Percentiles rank a stretch among this genome's conserved stretches.
phyloP scores from a whole-genome alignment of 768 basidiomycete genomes.

The Piloderma croceum region DNA sequence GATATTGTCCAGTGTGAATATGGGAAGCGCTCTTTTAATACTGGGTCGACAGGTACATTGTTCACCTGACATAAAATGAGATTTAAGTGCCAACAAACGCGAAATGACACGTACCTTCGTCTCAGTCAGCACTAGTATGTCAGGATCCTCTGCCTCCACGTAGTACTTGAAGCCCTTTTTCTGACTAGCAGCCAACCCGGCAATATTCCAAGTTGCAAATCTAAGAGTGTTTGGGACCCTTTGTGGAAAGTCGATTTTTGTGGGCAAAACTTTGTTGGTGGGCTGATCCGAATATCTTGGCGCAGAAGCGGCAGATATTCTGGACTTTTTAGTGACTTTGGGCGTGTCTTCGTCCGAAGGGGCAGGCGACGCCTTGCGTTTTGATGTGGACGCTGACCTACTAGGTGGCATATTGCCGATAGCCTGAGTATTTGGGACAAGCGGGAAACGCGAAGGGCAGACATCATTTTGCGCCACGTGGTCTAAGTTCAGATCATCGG shows the following conservation, averaged over 20 bases:
- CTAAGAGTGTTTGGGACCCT: slow-evolving; percentile 43
- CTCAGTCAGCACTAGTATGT: slow-evolving; percentile 79
- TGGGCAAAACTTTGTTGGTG: slow-evolving; percentile 70
- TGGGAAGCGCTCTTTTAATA: slow-evolving; percentile 54
- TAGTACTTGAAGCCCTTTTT: slow-evolving; percentile 87
- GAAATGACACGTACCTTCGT: slow-evolving; percentile 55
- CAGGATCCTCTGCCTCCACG: slow-evolving; percentile 81
- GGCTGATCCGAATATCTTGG: too few species aligned
- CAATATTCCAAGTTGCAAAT: slow-evolving; percentile 76
- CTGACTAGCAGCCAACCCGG: slow-evolving; percentile 65
- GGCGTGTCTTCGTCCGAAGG: slow-evolving; percentile 17
- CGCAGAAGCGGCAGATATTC: too few species aligned
- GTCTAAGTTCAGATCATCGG: too few species aligned
- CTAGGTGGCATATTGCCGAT: too few species aligned
- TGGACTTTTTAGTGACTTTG: slow-evolving; percentile 23
- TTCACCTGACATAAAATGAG: slow-evolving; percentile 50
- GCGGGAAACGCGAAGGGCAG: too few species aligned
- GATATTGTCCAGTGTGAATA: slow-evolving; percentile 74
- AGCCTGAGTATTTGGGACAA: too few species aligned
- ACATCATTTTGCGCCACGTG: too few species aligned
- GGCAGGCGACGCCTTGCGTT: slow-evolving; percentile 25
- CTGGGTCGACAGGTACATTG: slow-evolving; percentile 55
- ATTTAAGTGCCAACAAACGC: neutral
- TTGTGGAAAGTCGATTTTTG: slow-evolving; percentile 50
- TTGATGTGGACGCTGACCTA: too few species aligned